Percentiles rank a stretch among this genome's conserved stretches.
Evolutionary conservation across 179 eudicot genomes (phyloP).

Genomic region (Heliamphora pulchella): DNA sequence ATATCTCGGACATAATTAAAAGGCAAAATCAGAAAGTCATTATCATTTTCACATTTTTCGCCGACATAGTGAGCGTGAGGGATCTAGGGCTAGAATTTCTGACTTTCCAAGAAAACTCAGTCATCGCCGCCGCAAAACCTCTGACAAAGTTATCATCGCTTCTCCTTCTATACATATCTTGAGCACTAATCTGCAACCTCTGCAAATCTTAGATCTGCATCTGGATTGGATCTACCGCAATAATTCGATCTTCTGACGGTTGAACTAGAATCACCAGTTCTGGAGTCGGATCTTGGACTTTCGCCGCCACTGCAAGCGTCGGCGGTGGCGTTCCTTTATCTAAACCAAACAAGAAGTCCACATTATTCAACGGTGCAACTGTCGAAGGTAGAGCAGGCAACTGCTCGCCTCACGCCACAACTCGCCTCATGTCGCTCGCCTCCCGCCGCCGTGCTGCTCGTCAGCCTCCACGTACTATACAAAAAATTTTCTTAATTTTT

Average conservation of each 20-base stretch:
- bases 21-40: too few relatives aligned
- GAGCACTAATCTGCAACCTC: conserved; percentile 38
- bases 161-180: conserved; percentile 29
- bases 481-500: too few relatives aligned
- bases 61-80: too few relatives aligned
- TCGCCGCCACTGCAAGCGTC: conserved; percentile 13
- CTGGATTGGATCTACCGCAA: conserved; percentile 38
- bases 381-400: conserved; percentile 17
- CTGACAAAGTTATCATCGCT: conserved; percentile 32
- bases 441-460: too few relatives aligned
- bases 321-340: conserved; percentile 30
- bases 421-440: too few relatives aligned
- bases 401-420: too few relatives aligned
- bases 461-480: too few relatives aligned
- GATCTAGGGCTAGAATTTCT: too few relatives aligned
- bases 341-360: conserved; percentile 52
- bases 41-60: too few relatives aligned
- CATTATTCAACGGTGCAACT: conserved; percentile 23
- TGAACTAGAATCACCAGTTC: conserved; percentile 9
- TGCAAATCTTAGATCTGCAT: conserved; percentile 44
- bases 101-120: background rate
- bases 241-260: conserved; percentile 19
- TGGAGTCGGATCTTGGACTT: conserved; percentile 18
- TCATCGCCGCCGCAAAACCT: conserved; percentile 20
- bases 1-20: too few relatives aligned